A percentile compares a stretch with the other conserved stretches of the same genome.
phyloP scores from a whole-genome alignment of 495 filamentous ascomycete species.

The Sporormia fimetaria region DNA sequence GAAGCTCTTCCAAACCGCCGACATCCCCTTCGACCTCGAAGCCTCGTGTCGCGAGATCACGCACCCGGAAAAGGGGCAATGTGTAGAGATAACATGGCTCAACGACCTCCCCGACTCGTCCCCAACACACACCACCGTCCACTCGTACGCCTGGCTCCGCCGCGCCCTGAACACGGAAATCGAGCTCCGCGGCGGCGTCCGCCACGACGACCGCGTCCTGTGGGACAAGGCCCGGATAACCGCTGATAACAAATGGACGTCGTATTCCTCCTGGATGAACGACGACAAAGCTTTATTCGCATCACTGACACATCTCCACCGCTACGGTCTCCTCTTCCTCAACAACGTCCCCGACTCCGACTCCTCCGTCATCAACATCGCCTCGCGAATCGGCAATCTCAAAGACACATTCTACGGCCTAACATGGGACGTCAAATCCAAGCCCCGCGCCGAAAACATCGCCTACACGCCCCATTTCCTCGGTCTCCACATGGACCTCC shows the following conservation, averaged over 20 bases:
- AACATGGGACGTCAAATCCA: slow-evolving; percentile 77
- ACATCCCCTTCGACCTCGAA: slow-evolving; percentile 50
- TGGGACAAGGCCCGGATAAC: slow-evolving; percentile 38
- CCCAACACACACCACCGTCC: slow-evolving; percentile 33
- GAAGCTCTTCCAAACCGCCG: slow-evolving; percentile 62
- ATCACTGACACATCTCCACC: slow-evolving; percentile 44
- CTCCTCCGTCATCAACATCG: slow-evolving; percentile 54
- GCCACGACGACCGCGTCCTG: slow-evolving; percentile 18
- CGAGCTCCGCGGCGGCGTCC: slow-evolving; percentile 18
- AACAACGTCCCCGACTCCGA: slow-evolving; percentile 54
- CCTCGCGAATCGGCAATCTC: slow-evolving; percentile 57
- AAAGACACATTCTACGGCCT: slow-evolving; percentile 78
- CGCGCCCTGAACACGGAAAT: slow-evolving; percentile 14
- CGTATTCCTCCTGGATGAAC: slow-evolving; percentile 60
- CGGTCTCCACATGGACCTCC: slow-evolving; percentile 82
- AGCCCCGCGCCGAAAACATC: slow-evolving; percentile 72
- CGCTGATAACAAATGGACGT: slow-evolving; percentile 39
- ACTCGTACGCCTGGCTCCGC: slow-evolving; percentile 31
- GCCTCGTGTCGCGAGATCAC: slow-evolving; percentile 19
- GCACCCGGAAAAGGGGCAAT: slow-evolving; percentile 30
- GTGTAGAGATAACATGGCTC: slow-evolving; percentile 49
- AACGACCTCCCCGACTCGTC: slow-evolving; percentile 44
- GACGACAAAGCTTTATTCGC: slow-evolving; percentile 40
- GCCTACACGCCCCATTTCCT: slow-evolving; percentile 75
- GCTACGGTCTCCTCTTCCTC: slow-evolving; percentile 62